phyloP scores from a whole-genome alignment of 2,329 filamentous ascomycete species.

The Calonectria pseudoturangicola region DNA sequence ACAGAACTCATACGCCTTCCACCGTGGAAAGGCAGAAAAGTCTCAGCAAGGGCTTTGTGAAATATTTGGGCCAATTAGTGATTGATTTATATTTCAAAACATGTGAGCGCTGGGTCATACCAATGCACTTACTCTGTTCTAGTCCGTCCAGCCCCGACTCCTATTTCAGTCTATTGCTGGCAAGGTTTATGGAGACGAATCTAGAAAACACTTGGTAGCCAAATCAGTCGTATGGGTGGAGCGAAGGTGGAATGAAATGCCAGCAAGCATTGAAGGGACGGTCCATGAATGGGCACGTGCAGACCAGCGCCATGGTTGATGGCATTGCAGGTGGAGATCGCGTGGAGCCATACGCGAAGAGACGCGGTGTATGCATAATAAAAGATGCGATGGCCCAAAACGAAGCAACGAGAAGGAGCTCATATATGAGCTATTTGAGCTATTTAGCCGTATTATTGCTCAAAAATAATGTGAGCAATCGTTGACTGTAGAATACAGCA shows the following conservation, averaged over 20 bases:
- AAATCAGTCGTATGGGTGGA: neutral
- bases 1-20: too few relatives aligned
- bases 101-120: too few relatives aligned
- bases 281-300: neutral
- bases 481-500: neutral
- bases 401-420: neutral
- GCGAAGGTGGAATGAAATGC: neutral
- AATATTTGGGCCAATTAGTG: too few relatives aligned
- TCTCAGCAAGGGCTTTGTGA: too few relatives aligned
- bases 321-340: neutral
- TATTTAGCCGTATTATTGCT: neutral
- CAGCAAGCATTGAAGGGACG: neutral
- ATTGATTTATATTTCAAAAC: too few relatives aligned
- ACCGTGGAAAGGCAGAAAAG: too few relatives aligned
- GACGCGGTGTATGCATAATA: constrained; percentile 7
- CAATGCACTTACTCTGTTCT: neutral
- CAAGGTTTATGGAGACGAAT: neutral
- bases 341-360: neutral
- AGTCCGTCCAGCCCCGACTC: neutral
- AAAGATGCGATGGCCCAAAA: too few relatives aligned
- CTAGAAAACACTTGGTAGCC: neutral
- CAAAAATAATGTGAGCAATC: neutral
- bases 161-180: neutral
- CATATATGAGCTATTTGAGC: neutral
- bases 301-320: too few relatives aligned